phyloP scores from a whole-genome alignment of 2,329 filamentous ascomycete genomes.

The Pyrenophora seminiperda region DNA sequence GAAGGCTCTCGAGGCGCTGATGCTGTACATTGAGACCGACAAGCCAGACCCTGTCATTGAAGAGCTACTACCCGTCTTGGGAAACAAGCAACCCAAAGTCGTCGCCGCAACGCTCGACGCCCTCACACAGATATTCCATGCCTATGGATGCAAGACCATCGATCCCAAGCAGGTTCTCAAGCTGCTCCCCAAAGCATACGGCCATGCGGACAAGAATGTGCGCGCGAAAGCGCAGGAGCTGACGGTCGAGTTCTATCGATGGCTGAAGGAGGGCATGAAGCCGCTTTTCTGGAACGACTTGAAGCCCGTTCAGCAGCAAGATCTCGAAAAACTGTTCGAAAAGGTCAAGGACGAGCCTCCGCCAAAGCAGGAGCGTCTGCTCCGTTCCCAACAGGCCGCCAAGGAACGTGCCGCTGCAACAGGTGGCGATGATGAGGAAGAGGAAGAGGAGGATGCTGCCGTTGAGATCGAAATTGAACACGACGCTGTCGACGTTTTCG shows the following conservation, averaged over 20 bases:
- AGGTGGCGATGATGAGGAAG: conserved; percentile 55
- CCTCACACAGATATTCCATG: conserved; percentile 84
- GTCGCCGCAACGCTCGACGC: conserved; percentile 76
- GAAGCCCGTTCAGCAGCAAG: conserved; percentile 92
- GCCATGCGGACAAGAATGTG: conserved; percentile 97
- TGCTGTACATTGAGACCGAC: conserved; percentile 90
- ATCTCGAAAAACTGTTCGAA: conserved; percentile 92
- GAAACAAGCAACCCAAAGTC: conserved; percentile 90
- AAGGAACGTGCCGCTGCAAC: conserved; percentile 69
- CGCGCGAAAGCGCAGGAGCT: conserved; percentile 90
- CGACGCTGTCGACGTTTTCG: conserved; percentile 83
- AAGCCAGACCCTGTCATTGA: conserved; percentile 84
- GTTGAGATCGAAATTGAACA: conserved; percentile 69
- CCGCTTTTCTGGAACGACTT: conserved; percentile 95
- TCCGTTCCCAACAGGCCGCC: conserved; percentile 87
- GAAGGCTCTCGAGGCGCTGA: conserved; percentile 80
- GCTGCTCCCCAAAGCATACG: conserved; percentile 84
- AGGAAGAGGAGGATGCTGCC: conserved; percentile 67
- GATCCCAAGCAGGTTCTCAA: conserved; percentile 94
- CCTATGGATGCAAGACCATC: conserved; percentile 90
- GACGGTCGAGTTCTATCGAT: conserved; percentile 92
- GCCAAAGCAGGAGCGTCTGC: conserved; percentile 87
- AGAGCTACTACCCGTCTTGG: conserved; percentile 80
- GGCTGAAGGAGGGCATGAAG: conserved; percentile 97
- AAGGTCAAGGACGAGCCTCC: conserved; percentile 84